Percentiles rank a stretch among this genome's conserved stretches.
Conservation (phyloP, 306 rosid genomes). For the Lagenaria siceraria region DNA sequence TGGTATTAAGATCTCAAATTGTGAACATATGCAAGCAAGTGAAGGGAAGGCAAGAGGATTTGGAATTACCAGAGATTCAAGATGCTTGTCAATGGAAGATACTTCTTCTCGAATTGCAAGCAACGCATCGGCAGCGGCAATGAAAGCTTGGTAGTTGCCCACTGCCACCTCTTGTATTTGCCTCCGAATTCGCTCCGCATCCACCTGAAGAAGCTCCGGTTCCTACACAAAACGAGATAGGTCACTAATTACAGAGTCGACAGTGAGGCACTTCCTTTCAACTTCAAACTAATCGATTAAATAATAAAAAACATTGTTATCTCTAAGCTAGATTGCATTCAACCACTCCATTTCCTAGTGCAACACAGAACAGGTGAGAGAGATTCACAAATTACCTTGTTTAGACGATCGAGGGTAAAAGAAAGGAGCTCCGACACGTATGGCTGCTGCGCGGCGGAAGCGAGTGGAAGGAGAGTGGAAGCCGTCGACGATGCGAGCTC, state of each 20-base stretch:
- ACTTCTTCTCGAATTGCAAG: conserved; percentile 83
- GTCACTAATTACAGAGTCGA: not conserved
- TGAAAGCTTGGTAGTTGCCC: conserved; percentile 75
- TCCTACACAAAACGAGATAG: conserved; percentile 26
- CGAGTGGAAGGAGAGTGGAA: conserved; percentile 51
- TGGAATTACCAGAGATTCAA: conserved; percentile 35
- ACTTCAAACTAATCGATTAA: not conserved
- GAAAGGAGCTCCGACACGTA: conserved; percentile 96
- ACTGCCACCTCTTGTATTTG: conserved; percentile 99
- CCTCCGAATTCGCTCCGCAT: conserved; percentile 92
- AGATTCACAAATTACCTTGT: conserved; percentile 38
- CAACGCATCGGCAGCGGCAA: conserved; percentile 82
- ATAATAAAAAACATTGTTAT: not conserved
- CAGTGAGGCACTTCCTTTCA: not conserved
- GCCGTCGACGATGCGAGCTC: conserved; percentile 26
- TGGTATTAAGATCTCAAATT: not conserved
- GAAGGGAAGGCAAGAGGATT: not conserved
- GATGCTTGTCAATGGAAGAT: conserved; percentile 42
- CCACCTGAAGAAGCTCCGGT: conserved; percentile 96
- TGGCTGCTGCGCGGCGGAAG: conserved; percentile 81
- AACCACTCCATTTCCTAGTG: not conserved
- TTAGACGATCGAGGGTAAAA: conserved; percentile 93
- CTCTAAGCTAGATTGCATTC: not conserved
- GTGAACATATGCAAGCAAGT: not conserved
- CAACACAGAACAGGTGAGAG: not conserved